These are phyloP conservation scores for Meira miltonrushii DNA, from an alignment of 1,284 basidiomycete genomes.

Conservation along the genomic window DNA sequence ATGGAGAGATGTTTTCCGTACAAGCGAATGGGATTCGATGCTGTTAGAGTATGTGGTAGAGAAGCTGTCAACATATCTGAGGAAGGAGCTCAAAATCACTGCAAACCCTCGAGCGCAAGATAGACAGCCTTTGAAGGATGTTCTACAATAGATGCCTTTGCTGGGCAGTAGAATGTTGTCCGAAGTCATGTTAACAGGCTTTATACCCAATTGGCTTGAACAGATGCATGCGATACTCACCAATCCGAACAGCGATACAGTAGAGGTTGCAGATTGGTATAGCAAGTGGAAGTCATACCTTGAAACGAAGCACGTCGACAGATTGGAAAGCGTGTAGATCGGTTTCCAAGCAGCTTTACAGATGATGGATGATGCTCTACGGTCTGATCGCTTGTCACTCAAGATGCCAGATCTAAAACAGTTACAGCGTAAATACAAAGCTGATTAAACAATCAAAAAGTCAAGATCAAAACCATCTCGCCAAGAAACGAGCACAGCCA, in stretches of 20 bases:
- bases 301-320: constrained; percentile 60
- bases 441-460: constrained; percentile 58
- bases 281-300: constrained; percentile 79
- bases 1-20: constrained; percentile 26
- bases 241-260: constrained; percentile 73
- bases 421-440: not conserved
- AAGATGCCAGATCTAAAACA: constrained; percentile 53
- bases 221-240: constrained; percentile 85
- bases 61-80: constrained; percentile 72
- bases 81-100: constrained; percentile 78
- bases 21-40: constrained; percentile 79
- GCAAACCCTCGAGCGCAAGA: constrained; percentile 70
- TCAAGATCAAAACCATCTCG: constrained; percentile 14
- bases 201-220: constrained; percentile 94
- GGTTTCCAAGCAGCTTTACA: constrained; percentile 81
- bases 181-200: constrained; percentile 64
- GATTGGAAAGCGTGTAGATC: constrained; percentile 59
- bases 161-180: constrained; percentile 58
- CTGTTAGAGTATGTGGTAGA: constrained; percentile 84
- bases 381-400: constrained; percentile 53
- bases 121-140: constrained; percentile 63
- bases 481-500: constrained; percentile 47
- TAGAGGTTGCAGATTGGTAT: constrained; percentile 85
- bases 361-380: constrained; percentile 82
- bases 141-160: constrained; percentile 70